phyloP scores from a whole-genome alignment of 345 rosid genomes.

The Salix udensis region DNA sequence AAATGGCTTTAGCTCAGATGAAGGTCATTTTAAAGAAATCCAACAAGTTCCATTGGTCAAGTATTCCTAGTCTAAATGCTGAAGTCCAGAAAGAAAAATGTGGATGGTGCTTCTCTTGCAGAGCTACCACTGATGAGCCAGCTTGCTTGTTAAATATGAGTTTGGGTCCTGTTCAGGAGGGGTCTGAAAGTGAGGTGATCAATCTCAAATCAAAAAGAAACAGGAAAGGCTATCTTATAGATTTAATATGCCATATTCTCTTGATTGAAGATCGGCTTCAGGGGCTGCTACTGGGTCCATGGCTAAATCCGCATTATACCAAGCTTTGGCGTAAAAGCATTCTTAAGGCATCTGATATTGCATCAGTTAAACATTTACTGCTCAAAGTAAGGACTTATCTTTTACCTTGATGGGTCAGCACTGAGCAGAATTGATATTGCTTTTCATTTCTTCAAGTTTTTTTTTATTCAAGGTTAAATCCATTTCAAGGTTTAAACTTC shows the following conservation, averaged over 20 bases:
- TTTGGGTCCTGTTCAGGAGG: constrained; percentile 41
- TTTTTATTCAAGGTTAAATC: background rate
- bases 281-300: constrained; percentile 88
- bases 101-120: constrained; percentile 95
- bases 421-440: background rate
- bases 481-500: background rate
- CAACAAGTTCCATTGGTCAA: constrained; percentile 58
- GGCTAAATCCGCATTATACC: constrained; percentile 67
- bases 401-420: background rate
- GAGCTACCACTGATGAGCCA: constrained; percentile 42
- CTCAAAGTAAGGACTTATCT: constrained; percentile 48
- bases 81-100: constrained; percentile 69
- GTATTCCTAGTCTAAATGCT: constrained; percentile 32
- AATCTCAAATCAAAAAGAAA: constrained; percentile 33
- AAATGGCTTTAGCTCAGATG: constrained; percentile 60
- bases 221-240: constrained; percentile 48
- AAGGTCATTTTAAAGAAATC: constrained; percentile 67
- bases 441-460: background rate
- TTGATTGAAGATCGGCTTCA: constrained; percentile 66
- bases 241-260: constrained; percentile 51
- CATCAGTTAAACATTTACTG: constrained; percentile 50
- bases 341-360: constrained; percentile 51
- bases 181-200: constrained; percentile 39
- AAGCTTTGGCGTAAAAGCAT: constrained; percentile 59
- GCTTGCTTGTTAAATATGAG: constrained; percentile 70